Conservation (phyloP, 2,329 filamentous ascomycete genomes). For the Sporothrix dimorphospora region DNA sequence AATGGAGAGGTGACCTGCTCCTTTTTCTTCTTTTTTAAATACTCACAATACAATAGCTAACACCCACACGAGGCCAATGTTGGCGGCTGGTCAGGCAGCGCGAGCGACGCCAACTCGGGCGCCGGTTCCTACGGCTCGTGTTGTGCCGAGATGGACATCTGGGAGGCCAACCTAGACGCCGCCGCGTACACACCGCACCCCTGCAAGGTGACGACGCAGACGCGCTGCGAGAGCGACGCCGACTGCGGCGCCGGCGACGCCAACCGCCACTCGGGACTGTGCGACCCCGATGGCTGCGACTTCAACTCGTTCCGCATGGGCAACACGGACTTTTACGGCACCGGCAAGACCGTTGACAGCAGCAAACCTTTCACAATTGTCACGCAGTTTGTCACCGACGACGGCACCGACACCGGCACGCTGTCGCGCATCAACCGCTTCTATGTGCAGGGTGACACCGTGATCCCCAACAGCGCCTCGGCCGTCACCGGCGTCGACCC, state of each 20-base stretch:
- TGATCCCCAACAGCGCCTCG: constrained; percentile 53
- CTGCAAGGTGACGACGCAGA: constrained; percentile 51
- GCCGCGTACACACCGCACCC: constrained; percentile 62
- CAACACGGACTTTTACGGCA: constrained; percentile 57
- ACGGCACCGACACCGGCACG: constrained; percentile 41
- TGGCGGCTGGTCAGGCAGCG: constrained; percentile 52
- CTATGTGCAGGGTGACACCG: constrained; percentile 62
- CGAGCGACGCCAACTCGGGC: constrained; percentile 56
- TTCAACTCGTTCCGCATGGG: constrained; percentile 68
- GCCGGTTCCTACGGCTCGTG: constrained; percentile 54
- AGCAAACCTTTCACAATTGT: constrained; percentile 61
- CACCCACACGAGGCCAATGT: constrained; percentile 39
- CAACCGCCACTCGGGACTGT: constrained; percentile 49
- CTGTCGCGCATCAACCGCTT: constrained; percentile 61
- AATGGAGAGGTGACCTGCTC: constrained; percentile 31
- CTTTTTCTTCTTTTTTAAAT: background rate
- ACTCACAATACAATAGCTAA: too few relatives aligned
- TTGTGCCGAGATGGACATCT: constrained; percentile 62
- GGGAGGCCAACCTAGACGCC: constrained; percentile 65
- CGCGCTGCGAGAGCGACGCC: constrained; percentile 45
- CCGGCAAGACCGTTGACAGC: constrained; percentile 59
- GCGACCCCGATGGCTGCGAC: constrained; percentile 67
- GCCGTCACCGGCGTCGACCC: constrained; percentile 33
- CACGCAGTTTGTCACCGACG: constrained; percentile 60
- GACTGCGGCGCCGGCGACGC: constrained; percentile 54